Conservation (phyloP, 257 asterid species). For the Primulina tabacum region DNA sequence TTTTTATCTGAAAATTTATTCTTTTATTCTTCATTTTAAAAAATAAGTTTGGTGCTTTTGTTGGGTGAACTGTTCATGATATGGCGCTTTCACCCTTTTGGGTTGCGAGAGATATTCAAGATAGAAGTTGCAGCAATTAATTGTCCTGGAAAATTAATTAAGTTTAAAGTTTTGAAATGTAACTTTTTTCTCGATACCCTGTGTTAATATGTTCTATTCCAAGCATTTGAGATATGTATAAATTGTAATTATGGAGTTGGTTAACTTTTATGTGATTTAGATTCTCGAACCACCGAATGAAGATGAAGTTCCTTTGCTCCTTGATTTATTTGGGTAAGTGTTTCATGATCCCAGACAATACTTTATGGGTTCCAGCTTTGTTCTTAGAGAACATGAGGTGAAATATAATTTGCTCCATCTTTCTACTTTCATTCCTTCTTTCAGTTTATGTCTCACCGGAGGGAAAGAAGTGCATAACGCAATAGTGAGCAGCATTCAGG, state of each 20-base stretch:
- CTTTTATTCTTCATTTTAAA: slow-evolving; percentile 11
- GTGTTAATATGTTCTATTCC: slow-evolving; percentile 10
- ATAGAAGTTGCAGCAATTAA: slow-evolving; percentile 11
- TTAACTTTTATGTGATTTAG: slow-evolving; percentile 46
- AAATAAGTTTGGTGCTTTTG: slow-evolving; percentile 4
- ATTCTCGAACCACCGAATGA: slow-evolving; percentile 91
- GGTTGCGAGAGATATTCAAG: neutral
- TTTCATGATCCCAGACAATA: slow-evolving; percentile 20
- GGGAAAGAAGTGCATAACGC: slow-evolving; percentile 94
- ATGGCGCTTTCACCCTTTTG: slow-evolving; percentile 9
- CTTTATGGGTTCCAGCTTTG: slow-evolving; percentile 15
- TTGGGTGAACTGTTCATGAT: slow-evolving; percentile 9
- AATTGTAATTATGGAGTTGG: slow-evolving; percentile 23
- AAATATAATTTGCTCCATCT: slow-evolving; percentile 23
- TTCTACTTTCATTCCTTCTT: slow-evolving; percentile 29
- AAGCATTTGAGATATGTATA: slow-evolving; percentile 9
- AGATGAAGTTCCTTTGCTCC: slow-evolving; percentile 87
- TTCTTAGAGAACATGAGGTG: slow-evolving; percentile 23
- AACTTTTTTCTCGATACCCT: slow-evolving; percentile 15
- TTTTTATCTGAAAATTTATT: slow-evolving; percentile 12
- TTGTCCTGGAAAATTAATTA: slow-evolving; percentile 6
- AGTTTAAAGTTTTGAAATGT: neutral
- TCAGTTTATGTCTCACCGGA: slow-evolving; percentile 89
- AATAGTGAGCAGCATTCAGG: slow-evolving; percentile 95
- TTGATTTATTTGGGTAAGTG: slow-evolving; percentile 81